These are phyloP conservation scores for Dictyostelium capitatum DNA, from an alignment of 78 protist genomes.

Conservation along the genomic window DNA sequence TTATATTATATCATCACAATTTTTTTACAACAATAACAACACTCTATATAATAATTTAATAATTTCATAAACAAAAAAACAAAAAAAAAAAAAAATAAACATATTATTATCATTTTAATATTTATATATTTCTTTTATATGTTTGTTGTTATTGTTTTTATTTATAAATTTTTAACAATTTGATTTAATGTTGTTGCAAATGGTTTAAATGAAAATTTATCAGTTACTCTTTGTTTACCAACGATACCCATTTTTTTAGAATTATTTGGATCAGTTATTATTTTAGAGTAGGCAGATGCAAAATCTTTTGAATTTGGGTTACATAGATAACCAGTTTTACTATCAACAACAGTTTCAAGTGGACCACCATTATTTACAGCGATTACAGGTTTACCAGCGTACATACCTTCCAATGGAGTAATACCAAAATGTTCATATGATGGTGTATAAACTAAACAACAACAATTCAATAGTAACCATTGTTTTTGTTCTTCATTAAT, in stretches of 20 bases:
- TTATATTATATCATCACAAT: neutral
- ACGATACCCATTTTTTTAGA: conserved; percentile 32
- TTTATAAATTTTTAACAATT: neutral
- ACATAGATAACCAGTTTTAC: conserved; percentile 88
- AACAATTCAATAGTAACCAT: conserved; percentile 70
- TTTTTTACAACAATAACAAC: neutral
- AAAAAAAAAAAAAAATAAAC: neutral
- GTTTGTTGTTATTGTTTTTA: neutral
- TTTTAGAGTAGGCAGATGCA: conserved; percentile 13
- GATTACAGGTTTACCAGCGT: conserved; percentile 84
- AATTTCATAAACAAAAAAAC: neutral
- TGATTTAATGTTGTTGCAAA: conserved; percentile 39
- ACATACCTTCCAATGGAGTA: conserved; percentile 97
- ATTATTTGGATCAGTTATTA: neutral
- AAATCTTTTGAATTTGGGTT: conserved; percentile 24
- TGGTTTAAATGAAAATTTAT: conserved; percentile 33
- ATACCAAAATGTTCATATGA: conserved; percentile 99
- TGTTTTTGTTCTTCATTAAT: conserved; percentile 60
- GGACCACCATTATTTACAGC: conserved; percentile 97
- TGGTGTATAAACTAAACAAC: conserved; percentile 97
- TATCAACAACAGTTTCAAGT: conserved; percentile 87
- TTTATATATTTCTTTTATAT: neutral
- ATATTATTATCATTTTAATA: neutral
- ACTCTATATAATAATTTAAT: neutral
- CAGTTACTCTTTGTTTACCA: conserved; percentile 61